Base-by-base conservation (phyloP, 306 rosid species). In the Corylus americana region DNA sequence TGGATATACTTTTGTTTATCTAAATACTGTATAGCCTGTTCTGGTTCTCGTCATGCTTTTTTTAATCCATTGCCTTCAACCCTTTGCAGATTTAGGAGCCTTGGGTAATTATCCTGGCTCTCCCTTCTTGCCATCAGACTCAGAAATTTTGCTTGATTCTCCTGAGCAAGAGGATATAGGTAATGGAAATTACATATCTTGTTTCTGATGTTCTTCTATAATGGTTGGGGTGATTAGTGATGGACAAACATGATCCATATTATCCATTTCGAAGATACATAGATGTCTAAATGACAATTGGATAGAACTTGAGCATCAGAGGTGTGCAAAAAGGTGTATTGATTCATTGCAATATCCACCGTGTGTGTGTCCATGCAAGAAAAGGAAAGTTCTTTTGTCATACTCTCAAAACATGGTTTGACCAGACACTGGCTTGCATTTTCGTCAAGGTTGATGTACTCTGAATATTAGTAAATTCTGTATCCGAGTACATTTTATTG, bases 81-180 rank as follows among this genome's bases (percentile, higher is more conserved):
- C 59, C 37, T 71, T 73, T 87, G 88, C 98, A 96, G 99, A 96
- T 88, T 88, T 96, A 78, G 99, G 97, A 86, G 94, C 96, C 77
- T 79, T 93, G 59, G 99, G 94, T 77, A 96, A 91, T 88, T 93
- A 93, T 81, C 89, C 97, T 11, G 96, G 98, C 71, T 96, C 99
- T 25, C 97, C 99, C 50, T 96, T 96, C 88, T 85, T 96, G 81
- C 93, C 93, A 16, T 96, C 97, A 17, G 98, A 93, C 85, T 91
- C 98, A 18, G 99, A 96, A 77, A 90, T 95, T 74, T 89, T 93
- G 83, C 92, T 93, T 7, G 96, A 95, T 76, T 95, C 99, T 61
- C 92, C 98, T 3, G 98, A 93, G 80, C 98, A 89, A 87, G 96
- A 93, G 62, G 99, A 90, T 86, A 88, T 96, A 88, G 99, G 98